Conservation (phyloP, 768 basidiomycete genomes). For the Kwoniella heveanensis region DNA sequence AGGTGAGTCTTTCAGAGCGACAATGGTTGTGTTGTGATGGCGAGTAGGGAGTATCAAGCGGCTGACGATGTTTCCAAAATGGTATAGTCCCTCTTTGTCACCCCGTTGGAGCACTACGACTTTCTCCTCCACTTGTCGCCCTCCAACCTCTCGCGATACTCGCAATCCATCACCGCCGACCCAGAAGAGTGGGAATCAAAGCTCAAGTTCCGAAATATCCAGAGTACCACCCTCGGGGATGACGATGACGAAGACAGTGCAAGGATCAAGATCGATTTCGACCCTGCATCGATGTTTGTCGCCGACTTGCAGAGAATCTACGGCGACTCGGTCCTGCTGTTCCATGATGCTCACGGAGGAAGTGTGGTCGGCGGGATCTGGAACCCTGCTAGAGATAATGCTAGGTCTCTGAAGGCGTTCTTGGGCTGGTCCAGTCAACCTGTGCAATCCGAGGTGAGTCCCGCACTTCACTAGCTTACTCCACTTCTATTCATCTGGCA, state of each 20-base stretch:
- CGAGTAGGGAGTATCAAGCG: no score
- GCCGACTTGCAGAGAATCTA: conserved; percentile 75
- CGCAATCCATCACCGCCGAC: conserved; percentile 68
- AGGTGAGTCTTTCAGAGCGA: no score
- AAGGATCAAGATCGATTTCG: conserved; percentile 67
- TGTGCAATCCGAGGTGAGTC: conserved; percentile 31
- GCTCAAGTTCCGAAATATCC: conserved; percentile 34
- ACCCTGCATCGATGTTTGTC: conserved; percentile 71
- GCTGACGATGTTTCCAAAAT: no score
- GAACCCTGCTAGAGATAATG: conserved; percentile 68
- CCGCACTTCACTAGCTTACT: no score
- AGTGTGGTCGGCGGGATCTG: conserved; percentile 78
- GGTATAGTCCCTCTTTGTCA: conserved; percentile 81
- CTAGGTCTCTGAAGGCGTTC: conserved; percentile 75
- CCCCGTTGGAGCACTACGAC: conserved; percentile 82
- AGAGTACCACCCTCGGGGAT: conserved; percentile 22
- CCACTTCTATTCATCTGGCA: not conserved
- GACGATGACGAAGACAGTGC: not conserved
- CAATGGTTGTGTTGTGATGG: no score
- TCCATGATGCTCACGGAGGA: conserved; percentile 81
- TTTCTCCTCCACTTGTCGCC: conserved; percentile 76
- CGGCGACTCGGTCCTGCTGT: conserved; percentile 75
- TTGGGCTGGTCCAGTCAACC: conserved; percentile 78
- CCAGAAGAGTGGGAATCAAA: conserved; percentile 56
- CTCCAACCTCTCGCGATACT: conserved; percentile 67